These are phyloP conservation scores for Prunus salicina DNA, from an alignment of 306 rosid genomes.

Conservation along the genomic window DNA sequence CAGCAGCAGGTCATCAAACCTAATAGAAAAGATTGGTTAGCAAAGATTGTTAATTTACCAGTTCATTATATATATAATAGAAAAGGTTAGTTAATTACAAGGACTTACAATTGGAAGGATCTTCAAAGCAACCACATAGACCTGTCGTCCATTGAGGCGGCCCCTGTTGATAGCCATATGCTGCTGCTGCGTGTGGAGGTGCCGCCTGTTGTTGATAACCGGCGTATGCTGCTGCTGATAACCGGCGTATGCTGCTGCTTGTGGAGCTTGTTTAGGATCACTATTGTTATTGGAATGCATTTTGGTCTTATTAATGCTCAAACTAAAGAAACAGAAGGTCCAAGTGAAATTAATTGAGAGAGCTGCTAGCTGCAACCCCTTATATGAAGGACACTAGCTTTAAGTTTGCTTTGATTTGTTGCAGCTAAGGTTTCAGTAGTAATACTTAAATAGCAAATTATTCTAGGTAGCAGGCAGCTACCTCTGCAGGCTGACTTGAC, in stretches of 20 bases:
- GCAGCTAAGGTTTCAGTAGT: background rate
- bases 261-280: background rate
- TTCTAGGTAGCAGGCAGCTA: too few species aligned
- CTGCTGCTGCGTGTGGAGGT: background rate
- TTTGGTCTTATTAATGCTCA: background rate
- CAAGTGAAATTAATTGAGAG: background rate
- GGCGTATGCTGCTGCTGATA: background rate
- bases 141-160: constrained; percentile 11
- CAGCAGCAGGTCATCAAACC: constrained; percentile 17
- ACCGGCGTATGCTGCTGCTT: background rate
- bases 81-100: background rate
- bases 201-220: background rate
- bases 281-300: background rate
- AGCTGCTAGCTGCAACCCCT: background rate
- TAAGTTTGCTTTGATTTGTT: too few species aligned
- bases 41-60: too few species aligned
- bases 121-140: constrained; percentile 12
- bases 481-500: background rate
- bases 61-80: background rate
- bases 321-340: background rate
- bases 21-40: background rate
- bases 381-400: too few species aligned
- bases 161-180: background rate
- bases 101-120: constrained; percentile 13
- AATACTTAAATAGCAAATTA: background rate